Evolutionary conservation across 306 rosid species (phyloP).

Genomic region (Prunus mongolica): DNA sequence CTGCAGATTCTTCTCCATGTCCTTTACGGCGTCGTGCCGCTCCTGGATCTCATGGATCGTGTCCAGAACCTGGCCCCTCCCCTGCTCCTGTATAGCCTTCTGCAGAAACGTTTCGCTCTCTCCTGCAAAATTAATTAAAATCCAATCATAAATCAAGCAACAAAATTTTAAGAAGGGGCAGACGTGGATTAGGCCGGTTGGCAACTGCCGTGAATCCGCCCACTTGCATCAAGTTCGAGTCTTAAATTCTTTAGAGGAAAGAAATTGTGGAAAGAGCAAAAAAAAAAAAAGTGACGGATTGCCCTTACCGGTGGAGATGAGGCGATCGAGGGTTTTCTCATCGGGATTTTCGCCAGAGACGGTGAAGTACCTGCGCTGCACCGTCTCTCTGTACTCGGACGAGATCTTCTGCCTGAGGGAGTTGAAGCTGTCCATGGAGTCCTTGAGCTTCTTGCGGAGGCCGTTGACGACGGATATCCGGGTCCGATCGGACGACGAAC

Average conservation of each 20-base stretch:
- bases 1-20: constrained; percentile 71
- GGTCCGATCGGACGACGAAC: constrained; percentile 88
- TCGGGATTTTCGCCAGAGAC: constrained; percentile 97
- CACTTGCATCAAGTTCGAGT: no score
- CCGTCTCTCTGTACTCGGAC: constrained; percentile 83
- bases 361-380: constrained; percentile 83
- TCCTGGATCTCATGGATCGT: constrained; percentile 84
- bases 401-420: constrained; percentile 59
- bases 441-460: constrained; percentile 79
- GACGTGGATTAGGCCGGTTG: no score
- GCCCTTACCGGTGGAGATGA: constrained; percentile 75
- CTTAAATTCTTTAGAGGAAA: no score
- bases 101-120: constrained; percentile 86
- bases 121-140: constrained; percentile 32
- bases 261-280: neutral
- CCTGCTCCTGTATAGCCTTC: constrained; percentile 83
- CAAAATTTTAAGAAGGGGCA: neutral
- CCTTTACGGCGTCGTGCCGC: constrained; percentile 76
- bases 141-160: neutral
- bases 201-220: no score
- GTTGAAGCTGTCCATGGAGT: constrained; percentile 79
- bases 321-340: constrained; percentile 75
- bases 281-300: neutral
- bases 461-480: constrained; percentile 84
- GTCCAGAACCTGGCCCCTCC: constrained; percentile 64